Evolutionary conservation across 2,329 filamentous ascomycete genomes (phyloP).

Genomic region (Aspergillus unguis): DNA sequence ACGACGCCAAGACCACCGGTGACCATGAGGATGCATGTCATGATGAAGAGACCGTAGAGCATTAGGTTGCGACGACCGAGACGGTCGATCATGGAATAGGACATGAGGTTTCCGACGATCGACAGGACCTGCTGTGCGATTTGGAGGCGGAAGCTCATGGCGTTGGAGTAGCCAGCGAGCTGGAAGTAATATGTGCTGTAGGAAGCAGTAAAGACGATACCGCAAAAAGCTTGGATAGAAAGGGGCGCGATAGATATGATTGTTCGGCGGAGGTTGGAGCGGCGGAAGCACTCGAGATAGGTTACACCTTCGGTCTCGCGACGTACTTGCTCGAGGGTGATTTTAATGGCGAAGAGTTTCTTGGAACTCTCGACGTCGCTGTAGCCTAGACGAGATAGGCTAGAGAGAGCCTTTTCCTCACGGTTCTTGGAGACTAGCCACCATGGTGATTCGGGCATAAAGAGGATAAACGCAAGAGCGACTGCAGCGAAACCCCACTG

Average conservation of each 20-base stretch:
- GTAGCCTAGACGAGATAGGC: slow-evolving; percentile 8
- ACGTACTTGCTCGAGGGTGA: slow-evolving; percentile 9
- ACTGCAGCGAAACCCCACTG: slow-evolving; percentile 6
- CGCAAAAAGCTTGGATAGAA: slow-evolving; percentile 7
- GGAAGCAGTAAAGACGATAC: neutral
- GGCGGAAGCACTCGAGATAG: slow-evolving; percentile 10
- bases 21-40: slow-evolving; percentile 9
- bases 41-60: slow-evolving; percentile 3
- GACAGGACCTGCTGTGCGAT: slow-evolving; percentile 8
- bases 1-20: slow-evolving; percentile 9
- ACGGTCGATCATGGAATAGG: slow-evolving; percentile 10
- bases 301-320: slow-evolving; percentile 5
- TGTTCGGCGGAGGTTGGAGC: slow-evolving; percentile 11
- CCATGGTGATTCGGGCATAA: slow-evolving; percentile 15
- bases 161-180: slow-evolving; percentile 4
- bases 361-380: neutral
- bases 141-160: slow-evolving; percentile 8
- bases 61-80: slow-evolving; percentile 9
- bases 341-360: slow-evolving; percentile 6
- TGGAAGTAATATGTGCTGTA: slow-evolving; percentile 13
- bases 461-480: slow-evolving; percentile 4
- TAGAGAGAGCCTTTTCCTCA: slow-evolving; percentile 5
- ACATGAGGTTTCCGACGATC: slow-evolving; percentile 8
- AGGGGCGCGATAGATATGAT: slow-evolving; percentile 10
- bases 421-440: slow-evolving; percentile 10